Base-by-base conservation (phyloP, 345 rosid species). In the Linum tenue region DNA sequence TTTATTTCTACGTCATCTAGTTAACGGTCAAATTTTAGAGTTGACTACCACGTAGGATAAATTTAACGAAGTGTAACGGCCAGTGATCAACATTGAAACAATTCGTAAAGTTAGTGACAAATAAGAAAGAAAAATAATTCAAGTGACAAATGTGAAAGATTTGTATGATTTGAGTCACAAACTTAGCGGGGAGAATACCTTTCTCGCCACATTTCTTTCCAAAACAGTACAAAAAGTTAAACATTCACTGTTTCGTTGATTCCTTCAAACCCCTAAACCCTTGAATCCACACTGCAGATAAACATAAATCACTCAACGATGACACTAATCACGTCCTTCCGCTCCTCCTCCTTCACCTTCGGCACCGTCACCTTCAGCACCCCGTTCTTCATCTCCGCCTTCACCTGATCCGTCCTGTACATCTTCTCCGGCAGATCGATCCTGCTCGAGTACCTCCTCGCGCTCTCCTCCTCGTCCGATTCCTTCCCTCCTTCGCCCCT, bases 381-480 rank as follows among this genome's bases (percentile, higher is more conserved):
- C 0, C 96, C 98, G 38, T 92, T 82, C 81, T 84, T 92, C 96
- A 92, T 87, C 86, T 89, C 96, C 15, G 98, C 95, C 73, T 77
- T 84, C 5, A 90, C 86, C 75, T 79, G 71, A 22, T 83, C 86
- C 0, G 72, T 68, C 76, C 63, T 79, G 72, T 60, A 81, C 3
- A 68, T 17, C 41, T 82, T 77, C 17, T 67, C 71, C 0, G 84
- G 79, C 75, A 86, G 60, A 0, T 74, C 77, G 31, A 84, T 68
- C 70, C 84, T 71, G 79, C 91, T 81, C 0, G 77, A 69, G 77
- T 78, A 90, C 35, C 76, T 84, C 63, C 89, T 63, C 11, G 56
- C 56, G 31, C 69, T 66, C 48, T 71, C 85, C 4, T 79, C 91
- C 0, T 48, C 75, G 7, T 70, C 81, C 36, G 65, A 66, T 62